These are phyloP conservation scores for Boechera stricta DNA, from an alignment of 345 rosid species.

Conservation along the genomic window DNA sequence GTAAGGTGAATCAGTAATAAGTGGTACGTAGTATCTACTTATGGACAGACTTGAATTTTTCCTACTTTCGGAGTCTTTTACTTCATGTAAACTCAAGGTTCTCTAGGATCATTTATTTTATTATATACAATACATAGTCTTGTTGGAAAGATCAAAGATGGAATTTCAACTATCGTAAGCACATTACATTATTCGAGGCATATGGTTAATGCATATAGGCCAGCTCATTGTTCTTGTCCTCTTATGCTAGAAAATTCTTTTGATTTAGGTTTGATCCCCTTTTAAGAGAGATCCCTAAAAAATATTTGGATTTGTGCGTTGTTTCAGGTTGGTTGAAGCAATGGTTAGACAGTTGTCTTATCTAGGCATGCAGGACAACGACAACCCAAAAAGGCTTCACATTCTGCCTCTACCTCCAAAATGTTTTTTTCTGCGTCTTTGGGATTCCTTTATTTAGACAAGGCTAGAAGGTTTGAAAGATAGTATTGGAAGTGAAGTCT, in stretches of 20 bases:
- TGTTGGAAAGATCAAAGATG: constrained; percentile 14
- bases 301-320: background rate
- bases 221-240: background rate
- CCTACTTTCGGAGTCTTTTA: constrained; percentile 12
- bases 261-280: background rate
- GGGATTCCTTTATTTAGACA: constrained; percentile 35
- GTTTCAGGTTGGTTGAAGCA: constrained; percentile 42
- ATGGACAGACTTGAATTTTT: constrained; percentile 15
- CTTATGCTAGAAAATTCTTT: background rate
- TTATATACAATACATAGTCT: background rate
- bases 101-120: background rate
- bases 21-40: constrained; percentile 35
- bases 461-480: constrained; percentile 33
- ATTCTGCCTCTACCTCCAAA: constrained; percentile 13
- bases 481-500: constrained; percentile 24
- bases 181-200: background rate
- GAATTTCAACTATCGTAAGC: background rate
- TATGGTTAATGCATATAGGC: background rate
- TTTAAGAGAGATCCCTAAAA: background rate
- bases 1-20: constrained; percentile 57
- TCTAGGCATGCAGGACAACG: constrained; percentile 33
- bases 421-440: constrained; percentile 29
- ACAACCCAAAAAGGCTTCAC: constrained; percentile 20
- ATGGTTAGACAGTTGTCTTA: constrained; percentile 26
- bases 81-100: constrained; percentile 17